A percentile compares a stretch with the other conserved stretches of the same genome.
Conservation (phyloP, 2,329 filamentous ascomycete genomes). For the Nigrospora osmanthi region DNA sequence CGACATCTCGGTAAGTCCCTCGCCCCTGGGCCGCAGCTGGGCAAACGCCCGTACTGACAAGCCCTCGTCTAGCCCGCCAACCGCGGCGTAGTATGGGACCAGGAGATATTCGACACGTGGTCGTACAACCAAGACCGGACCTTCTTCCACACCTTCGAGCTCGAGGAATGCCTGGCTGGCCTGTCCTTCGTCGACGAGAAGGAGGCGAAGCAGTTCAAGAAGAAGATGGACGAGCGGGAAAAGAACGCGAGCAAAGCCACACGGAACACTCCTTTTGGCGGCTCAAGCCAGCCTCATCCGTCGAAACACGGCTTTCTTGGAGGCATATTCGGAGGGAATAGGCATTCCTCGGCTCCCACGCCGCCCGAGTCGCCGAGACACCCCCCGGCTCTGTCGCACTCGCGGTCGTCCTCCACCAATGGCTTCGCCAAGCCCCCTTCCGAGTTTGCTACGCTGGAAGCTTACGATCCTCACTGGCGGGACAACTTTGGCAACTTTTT, state of each 20-base stretch:
- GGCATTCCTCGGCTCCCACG: slow-evolving; percentile 49
- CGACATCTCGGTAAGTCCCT: slow-evolving; percentile 73
- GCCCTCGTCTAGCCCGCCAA: slow-evolving; percentile 51
- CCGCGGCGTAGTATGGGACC: slow-evolving; percentile 89
- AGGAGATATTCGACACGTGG: slow-evolving; percentile 95
- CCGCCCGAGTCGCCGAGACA: slow-evolving; percentile 48
- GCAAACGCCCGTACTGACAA: background rate
- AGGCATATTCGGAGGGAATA: slow-evolving; percentile 53
- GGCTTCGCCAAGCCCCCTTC: slow-evolving; percentile 32
- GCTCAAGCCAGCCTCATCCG: slow-evolving; percentile 30
- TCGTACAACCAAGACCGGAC: slow-evolving; percentile 93
- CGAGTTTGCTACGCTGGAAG: slow-evolving; percentile 55
- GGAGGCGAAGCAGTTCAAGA: slow-evolving; percentile 92
- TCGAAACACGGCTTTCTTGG: slow-evolving; percentile 41
- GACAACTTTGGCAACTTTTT: slow-evolving; percentile 59
- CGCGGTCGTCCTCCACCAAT: slow-evolving; percentile 33
- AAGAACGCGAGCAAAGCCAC: slow-evolving; percentile 92
- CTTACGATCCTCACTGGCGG: slow-evolving; percentile 57
- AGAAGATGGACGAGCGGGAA: slow-evolving; percentile 94
- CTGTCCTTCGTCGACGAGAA: slow-evolving; percentile 95
- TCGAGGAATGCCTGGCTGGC: slow-evolving; percentile 84
- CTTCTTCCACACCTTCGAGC: slow-evolving; percentile 96
- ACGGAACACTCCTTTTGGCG: slow-evolving; percentile 66
- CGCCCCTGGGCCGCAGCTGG: background rate
- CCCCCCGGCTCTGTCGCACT: slow-evolving; percentile 21